Base-by-base conservation (phyloP, 306 rosid genomes). In the Casuarina equisetifolia region DNA sequence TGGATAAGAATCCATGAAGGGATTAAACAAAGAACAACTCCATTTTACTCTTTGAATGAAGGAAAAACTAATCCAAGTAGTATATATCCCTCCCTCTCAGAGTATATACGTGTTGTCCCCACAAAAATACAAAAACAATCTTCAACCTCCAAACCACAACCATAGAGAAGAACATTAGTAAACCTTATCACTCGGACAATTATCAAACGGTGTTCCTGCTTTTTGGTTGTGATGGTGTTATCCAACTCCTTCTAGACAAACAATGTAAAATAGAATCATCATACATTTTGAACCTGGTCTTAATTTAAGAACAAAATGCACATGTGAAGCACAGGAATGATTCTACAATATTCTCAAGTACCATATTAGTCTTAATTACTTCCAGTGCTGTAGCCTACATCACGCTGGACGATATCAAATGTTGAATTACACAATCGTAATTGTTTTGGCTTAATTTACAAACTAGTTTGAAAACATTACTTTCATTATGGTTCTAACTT, bases 1-100 rank as follows among this genome's bases (percentile, higher is more conserved):
- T 15, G 57, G 63, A 64, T 67, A 57, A 79, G 73, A 78, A 74
- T 9, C 12, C 72, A 62, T 25, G 57, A 76, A 44, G 75, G 73
- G 53, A n/a, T 17, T 66, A 66, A 66, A 79, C 55, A 55, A 43
- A 72, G 48, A 67, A 64, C 54, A 25, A 61, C 35, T 46, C 70
- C 69, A 67, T 35, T 40, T 72, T 61, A 25, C 39, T 70, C 42
- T 20, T 72, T 43, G 62, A 73, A 69, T 32, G 52, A 76, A 73
- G 67, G 67, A n/a, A 62, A 75, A 55, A 54, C 8, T 8, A 58
- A 9, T 8, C 4, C n/a, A 54, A 16, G 63, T 62, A 2, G 6
- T 36, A 36, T 38, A 16, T 62, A 6, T 32, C 5, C 40, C 44
- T 61, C 36, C 9, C 20, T 19, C 62, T 55, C 4, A 17, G 6